Conservation (phyloP, 305 asterid species). For the Euphrasia arctica region DNA sequence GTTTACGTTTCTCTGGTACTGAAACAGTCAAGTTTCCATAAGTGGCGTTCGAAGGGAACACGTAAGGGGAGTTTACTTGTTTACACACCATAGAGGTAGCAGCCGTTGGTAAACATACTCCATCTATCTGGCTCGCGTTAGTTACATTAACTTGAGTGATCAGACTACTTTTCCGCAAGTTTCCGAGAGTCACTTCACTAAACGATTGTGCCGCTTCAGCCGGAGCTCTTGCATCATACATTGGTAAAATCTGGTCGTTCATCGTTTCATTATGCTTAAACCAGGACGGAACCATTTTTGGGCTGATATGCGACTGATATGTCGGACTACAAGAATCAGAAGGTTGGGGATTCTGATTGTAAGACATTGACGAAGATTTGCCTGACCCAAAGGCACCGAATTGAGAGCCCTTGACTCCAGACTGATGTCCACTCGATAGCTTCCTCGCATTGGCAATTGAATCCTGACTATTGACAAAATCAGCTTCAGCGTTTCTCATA, state of each 20-base stretch:
- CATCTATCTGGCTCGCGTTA: conserved; percentile 32
- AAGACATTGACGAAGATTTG: not conserved
- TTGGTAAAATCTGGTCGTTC: conserved; percentile 38
- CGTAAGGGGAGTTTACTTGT: conserved; percentile 27
- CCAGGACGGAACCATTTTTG: conserved; percentile 58
- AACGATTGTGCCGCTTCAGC: conserved; percentile 21
- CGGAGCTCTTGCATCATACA: conserved; percentile 28
- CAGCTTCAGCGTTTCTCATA: conserved; percentile 33
- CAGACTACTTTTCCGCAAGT: conserved; percentile 30
- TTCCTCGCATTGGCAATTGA: conserved; percentile 38
- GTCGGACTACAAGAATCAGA: conserved; percentile 24
- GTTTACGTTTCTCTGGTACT: conserved; percentile 56
- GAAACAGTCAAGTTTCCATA: conserved; percentile 34
- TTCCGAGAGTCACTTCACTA: conserved; percentile 29
- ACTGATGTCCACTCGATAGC: conserved; percentile 26
- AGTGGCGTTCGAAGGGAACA: conserved; percentile 35
- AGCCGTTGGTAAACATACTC: conserved; percentile 30
- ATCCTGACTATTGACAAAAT: conserved; percentile 29
- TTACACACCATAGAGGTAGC: conserved; percentile 26
- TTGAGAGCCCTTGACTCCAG: conserved; percentile 11
- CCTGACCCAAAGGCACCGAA: conserved; percentile 18
- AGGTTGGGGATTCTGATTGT: conserved; percentile 29
- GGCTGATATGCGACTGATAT: conserved; percentile 33
- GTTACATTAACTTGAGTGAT: conserved; percentile 36
- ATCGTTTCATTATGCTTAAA: conserved; percentile 43